Conservation (phyloP, 176 grass and related monocot genomes). For the Olyra latifolia region DNA sequence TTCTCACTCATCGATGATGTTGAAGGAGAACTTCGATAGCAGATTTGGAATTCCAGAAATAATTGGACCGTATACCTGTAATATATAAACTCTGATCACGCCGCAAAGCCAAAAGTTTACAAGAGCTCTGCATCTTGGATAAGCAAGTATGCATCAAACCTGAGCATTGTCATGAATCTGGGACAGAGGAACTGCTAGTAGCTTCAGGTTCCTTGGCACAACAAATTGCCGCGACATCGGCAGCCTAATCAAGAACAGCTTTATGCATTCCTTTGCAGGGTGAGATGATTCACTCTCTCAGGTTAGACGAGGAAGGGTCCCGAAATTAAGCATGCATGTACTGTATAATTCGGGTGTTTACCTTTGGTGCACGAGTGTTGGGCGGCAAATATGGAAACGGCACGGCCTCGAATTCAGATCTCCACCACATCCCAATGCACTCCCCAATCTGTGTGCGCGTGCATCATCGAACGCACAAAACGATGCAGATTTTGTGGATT, state of each 20-base stretch:
- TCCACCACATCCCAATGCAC: constrained; percentile 62
- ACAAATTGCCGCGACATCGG: constrained; percentile 49
- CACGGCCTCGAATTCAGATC: constrained; percentile 46
- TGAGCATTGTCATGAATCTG: constrained; percentile 57
- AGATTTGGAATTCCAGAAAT: constrained; percentile 56
- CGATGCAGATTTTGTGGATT: neutral
- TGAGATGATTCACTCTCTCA: neutral
- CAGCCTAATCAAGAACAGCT: constrained; percentile 61
- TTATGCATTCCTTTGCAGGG: constrained; percentile 54
- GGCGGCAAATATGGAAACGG: constrained; percentile 57
- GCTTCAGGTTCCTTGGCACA: constrained; percentile 51
- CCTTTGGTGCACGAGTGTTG: constrained; percentile 36
- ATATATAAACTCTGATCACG: neutral
- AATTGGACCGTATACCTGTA: constrained; percentile 61
- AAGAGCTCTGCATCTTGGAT: neutral
- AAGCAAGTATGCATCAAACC: neutral
- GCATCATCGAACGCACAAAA: neutral
- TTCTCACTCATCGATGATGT: constrained; percentile 35
- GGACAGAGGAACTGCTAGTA: constrained; percentile 56
- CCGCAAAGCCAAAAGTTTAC: neutral
- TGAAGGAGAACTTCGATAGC: constrained; percentile 63
- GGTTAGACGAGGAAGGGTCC: neutral
- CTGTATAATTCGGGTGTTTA: neutral
- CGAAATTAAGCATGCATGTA: neutral
- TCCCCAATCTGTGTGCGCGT: constrained; percentile 29